A percentile compares a stretch with the other conserved stretches of the same genome.
These are phyloP conservation scores for Incumbomyces delicatus DNA, from an alignment of 2,329 filamentous ascomycete genomes.

Conservation along the genomic window DNA sequence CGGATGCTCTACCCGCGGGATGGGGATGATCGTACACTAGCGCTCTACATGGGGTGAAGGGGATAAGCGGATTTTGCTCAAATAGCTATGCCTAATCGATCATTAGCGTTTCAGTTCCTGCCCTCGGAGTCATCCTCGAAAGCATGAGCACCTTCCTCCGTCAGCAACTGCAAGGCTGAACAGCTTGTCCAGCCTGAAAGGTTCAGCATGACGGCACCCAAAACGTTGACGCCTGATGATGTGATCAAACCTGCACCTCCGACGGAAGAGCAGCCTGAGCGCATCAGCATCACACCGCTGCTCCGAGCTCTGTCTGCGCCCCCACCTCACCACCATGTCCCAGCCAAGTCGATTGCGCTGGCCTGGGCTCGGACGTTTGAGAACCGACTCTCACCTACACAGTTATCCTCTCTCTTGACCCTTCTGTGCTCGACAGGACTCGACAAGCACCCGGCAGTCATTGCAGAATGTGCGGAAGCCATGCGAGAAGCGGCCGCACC, in stretches of 20 bases:
- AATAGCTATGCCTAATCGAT: no score
- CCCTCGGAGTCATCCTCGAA: no score
- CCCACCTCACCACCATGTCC: constrained; percentile 26
- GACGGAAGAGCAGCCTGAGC: constrained; percentile 3
- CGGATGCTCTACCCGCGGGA: no score
- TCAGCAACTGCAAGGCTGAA: no score
- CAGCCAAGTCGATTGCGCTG: constrained; percentile 52
- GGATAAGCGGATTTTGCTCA: no score
- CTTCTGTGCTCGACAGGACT: constrained; percentile 83
- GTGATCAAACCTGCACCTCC: background rate
- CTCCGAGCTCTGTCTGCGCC: constrained; percentile 37
- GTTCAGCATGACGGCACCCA: no score
- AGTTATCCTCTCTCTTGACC: constrained; percentile 78
- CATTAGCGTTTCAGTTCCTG: no score
- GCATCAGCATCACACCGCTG: constrained; percentile 38
- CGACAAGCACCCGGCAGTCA: constrained; percentile 73
- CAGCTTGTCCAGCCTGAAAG: no score
- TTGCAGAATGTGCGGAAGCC: constrained; percentile 70
- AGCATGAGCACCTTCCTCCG: no score
- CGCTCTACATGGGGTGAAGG: no score
- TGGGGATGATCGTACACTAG: no score
- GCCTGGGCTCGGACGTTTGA: constrained; percentile 88
- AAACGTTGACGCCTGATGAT: background rate
- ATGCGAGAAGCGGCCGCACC: constrained; percentile 73
- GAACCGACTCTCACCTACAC: constrained; percentile 75